These are phyloP conservation scores for Emmonsiellopsis sp. DNA, from an alignment of 2,329 filamentous ascomycete species.

Conservation along the genomic window DNA sequence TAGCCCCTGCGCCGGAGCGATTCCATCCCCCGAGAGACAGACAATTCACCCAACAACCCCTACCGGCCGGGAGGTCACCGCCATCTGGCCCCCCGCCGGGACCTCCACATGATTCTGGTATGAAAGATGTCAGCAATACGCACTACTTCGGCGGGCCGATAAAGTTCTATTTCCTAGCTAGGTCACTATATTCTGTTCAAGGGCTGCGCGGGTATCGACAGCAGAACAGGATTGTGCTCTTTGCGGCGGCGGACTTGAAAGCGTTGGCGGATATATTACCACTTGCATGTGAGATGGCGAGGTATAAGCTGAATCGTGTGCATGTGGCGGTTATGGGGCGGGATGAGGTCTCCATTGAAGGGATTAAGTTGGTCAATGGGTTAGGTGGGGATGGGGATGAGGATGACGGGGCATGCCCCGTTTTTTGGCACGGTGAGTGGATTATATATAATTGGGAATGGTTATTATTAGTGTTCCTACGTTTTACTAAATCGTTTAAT, in stretches of 20 bases:
- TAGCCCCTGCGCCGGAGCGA: background rate
- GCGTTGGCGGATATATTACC: conserved; percentile 67
- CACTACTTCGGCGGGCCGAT: conserved; percentile 60
- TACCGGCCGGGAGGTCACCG: background rate
- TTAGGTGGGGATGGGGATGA: conserved; percentile 29
- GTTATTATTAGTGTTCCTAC: background rate
- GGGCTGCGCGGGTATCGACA: conserved; percentile 42
- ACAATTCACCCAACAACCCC: background rate
- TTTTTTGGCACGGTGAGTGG: conserved; percentile 48
- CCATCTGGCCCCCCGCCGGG: conserved; percentile 7
- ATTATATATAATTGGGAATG: conserved; percentile 7
- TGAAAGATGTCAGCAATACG: conserved; percentile 15
- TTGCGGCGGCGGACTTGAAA: conserved; percentile 64
- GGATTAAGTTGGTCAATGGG: conserved; percentile 68
- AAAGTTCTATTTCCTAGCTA: conserved; percentile 55
- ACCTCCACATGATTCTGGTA: conserved; percentile 7
- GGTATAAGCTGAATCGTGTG: conserved; percentile 58
- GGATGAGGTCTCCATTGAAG: conserved; percentile 57
- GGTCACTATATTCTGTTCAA: conserved; percentile 52
- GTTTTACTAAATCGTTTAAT: background rate
- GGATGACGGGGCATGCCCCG: conserved; percentile 53
- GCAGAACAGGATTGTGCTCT: conserved; percentile 63
- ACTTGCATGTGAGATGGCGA: conserved; percentile 78
- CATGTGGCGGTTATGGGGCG: conserved; percentile 74
- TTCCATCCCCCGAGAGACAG: background rate